phyloP scores from a whole-genome alignment of 208 protist genomes.

The Porcisia deanei region DNA sequence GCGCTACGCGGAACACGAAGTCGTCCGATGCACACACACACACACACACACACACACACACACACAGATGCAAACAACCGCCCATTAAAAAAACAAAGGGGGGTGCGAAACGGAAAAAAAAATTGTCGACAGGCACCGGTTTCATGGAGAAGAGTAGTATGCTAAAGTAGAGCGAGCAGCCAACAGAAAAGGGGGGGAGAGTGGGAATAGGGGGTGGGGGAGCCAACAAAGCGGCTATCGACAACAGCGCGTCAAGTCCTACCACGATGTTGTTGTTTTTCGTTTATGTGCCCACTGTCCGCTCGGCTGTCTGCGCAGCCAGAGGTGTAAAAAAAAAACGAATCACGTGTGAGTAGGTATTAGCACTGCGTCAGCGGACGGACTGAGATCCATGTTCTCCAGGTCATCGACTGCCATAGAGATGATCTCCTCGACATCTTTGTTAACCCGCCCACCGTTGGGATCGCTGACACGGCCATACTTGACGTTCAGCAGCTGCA shows the following conservation, averaged over 20 bases:
- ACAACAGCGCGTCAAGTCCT: not conserved
- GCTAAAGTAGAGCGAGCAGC: not conserved
- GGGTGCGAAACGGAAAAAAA: no score
- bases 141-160: not conserved
- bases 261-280: not conserved
- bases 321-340: not conserved
- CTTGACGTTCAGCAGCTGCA: constrained; percentile 82
- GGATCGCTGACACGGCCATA: constrained; percentile 73
- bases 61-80: no score
- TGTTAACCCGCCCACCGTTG: constrained; percentile 66
- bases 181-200: not conserved
- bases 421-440: constrained; percentile 86
- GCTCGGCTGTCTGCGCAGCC: not conserved
- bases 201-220: not conserved
- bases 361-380: constrained; percentile 42
- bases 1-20: no score
- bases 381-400: constrained; percentile 72
- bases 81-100: no score
- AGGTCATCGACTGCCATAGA: constrained; percentile 79
- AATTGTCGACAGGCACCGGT: not conserved
- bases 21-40: not conserved
- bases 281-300: not conserved
- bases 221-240: not conserved
- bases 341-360: constrained; percentile 75
- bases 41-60: not conserved